These are phyloP conservation scores for Cardamine resedifolia DNA, from an alignment of 345 rosid species.

Conservation along the genomic window DNA sequence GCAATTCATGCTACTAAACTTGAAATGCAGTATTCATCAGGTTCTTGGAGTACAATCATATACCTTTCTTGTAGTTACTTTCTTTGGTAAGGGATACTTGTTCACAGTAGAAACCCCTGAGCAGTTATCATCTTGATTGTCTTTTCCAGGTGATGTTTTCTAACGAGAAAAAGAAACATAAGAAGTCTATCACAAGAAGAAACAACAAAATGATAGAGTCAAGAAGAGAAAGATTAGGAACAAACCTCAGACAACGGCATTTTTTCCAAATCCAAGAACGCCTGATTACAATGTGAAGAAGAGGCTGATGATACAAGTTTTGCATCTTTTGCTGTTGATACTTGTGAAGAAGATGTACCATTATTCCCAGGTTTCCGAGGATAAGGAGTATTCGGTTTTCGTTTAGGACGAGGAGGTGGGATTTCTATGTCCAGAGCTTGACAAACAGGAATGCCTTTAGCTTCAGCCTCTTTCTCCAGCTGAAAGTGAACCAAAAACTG, in stretches of 20 bases:
- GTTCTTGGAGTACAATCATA: slow-evolving; percentile 32
- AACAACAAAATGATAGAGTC: neutral
- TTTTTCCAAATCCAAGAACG: slow-evolving; percentile 61
- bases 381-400: slow-evolving; percentile 94
- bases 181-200: slow-evolving; percentile 16
- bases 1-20: slow-evolving; percentile 39
- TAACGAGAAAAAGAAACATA: slow-evolving; percentile 33
- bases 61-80: slow-evolving; percentile 48
- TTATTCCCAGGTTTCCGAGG: slow-evolving; percentile 68
- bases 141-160: slow-evolving; percentile 52
- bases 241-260: slow-evolving; percentile 62
- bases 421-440: slow-evolving; percentile 84
- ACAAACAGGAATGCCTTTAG: slow-evolving; percentile 78
- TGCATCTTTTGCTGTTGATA: slow-evolving; percentile 53
- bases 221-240: slow-evolving; percentile 11
- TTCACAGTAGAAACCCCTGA: slow-evolving; percentile 60
- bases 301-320: slow-evolving; percentile 49
- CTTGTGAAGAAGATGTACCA: slow-evolving; percentile 41
- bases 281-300: slow-evolving; percentile 47
- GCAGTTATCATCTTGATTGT: slow-evolving; percentile 62
- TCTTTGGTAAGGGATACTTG: slow-evolving; percentile 45
- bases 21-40: slow-evolving; percentile 33
- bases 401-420: slow-evolving; percentile 98
- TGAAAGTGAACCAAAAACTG: slow-evolving; percentile 32
- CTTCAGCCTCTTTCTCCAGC: slow-evolving; percentile 96